Evolutionary conservation across 2,329 filamentous ascomycete species (phyloP).

Genomic region (Fusarium lyarnte): DNA sequence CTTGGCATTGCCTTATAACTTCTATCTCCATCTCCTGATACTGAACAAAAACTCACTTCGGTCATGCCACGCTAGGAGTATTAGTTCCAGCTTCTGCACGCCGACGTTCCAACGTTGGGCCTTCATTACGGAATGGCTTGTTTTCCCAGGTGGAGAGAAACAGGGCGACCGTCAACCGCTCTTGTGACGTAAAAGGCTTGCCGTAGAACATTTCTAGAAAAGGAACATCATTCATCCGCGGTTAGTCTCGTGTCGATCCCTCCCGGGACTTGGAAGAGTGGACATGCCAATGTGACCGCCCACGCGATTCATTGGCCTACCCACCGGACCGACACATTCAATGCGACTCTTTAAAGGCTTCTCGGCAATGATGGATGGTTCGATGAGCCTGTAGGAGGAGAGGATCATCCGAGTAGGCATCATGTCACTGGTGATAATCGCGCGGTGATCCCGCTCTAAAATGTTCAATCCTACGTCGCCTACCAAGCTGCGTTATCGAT

Average conservation of each 20-base stretch:
- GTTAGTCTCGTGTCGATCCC: constrained; percentile 17
- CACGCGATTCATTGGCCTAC: neutral
- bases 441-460: constrained; percentile 7
- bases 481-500: neutral
- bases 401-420: neutral
- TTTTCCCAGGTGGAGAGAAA: neutral
- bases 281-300: neutral
- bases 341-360: neutral
- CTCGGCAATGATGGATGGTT: constrained; percentile 7
- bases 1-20: neutral
- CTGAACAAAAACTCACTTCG: too few relatives aligned
- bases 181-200: constrained; percentile 21
- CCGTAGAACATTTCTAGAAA: constrained; percentile 33
- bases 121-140: neutral
- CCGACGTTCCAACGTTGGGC: neutral
- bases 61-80: neutral
- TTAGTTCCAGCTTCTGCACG: neutral
- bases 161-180: constrained; percentile 8
- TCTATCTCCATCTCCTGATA: neutral
- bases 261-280: neutral
- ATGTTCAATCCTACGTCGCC: neutral
- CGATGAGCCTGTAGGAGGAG: constrained; percentile 7
- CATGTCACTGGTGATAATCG: constrained; percentile 20
- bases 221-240: constrained; percentile 16
- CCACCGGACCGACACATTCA: constrained; percentile 15